These are phyloP conservation scores for Kwoniella dejecticola DNA, from an alignment of 768 basidiomycete species.

Conservation along the genomic window DNA sequence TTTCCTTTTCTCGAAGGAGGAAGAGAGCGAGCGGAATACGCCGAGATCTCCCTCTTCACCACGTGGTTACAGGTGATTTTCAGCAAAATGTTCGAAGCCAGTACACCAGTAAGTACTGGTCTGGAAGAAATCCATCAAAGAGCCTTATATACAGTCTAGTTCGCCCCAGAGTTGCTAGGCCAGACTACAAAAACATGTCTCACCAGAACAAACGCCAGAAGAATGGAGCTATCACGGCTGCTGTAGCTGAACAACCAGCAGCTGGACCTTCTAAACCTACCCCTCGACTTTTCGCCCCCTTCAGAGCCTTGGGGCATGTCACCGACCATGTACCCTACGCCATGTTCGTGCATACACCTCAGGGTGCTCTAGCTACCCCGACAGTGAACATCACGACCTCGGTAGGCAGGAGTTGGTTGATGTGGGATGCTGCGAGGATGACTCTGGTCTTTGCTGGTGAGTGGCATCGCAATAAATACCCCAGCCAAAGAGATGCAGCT, in stretches of 20 bases:
- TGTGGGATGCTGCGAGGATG: constrained; percentile 97
- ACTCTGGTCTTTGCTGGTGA: constrained; percentile 86
- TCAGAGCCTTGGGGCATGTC: constrained; percentile 90
- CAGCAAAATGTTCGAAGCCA: too few relatives aligned
- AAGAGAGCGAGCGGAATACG: too few relatives aligned
- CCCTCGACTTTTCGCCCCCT: constrained; percentile 75
- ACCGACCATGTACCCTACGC: constrained; percentile 89
- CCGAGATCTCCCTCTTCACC: too few relatives aligned
- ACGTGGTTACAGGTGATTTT: too few relatives aligned
- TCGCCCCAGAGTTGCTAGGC: too few relatives aligned
- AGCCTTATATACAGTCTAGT: too few relatives aligned
- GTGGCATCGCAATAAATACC: constrained; percentile 50
- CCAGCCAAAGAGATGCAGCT: too few relatives aligned
- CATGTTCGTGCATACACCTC: constrained; percentile 78
- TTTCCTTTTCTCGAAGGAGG: too few relatives aligned
- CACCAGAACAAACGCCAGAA: constrained; percentile 13
- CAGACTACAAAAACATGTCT: constrained; percentile 8
- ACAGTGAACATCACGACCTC: constrained; percentile 82
- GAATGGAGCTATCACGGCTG: constrained; percentile 7
- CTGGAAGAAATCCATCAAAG: too few relatives aligned
- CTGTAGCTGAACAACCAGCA: constrained; percentile 15
- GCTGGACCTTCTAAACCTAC: constrained; percentile 27
- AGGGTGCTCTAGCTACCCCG: constrained; percentile 81
- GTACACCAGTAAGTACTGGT: too few relatives aligned
- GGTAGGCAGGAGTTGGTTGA: constrained; percentile 84